phyloP scores from a whole-genome alignment of 257 asterid genomes.

The Capsicum chinense region DNA sequence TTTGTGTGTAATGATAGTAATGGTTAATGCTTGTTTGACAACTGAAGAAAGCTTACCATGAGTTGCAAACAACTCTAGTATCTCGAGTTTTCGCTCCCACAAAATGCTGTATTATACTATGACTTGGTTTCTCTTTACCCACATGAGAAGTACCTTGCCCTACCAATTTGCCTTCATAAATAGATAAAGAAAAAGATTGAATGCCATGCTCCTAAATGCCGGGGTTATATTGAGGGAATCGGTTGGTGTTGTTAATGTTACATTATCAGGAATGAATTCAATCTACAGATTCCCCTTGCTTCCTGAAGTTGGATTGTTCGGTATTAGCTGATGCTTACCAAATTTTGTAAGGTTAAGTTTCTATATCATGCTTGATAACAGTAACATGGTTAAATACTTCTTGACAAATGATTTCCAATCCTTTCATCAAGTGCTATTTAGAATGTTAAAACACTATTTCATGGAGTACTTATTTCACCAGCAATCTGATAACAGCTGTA shows the following conservation, averaged over 20 bases:
- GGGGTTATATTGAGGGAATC: background rate
- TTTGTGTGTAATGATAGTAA: background rate
- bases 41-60: background rate
- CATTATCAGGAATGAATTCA: background rate
- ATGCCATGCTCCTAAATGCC: background rate
- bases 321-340: slow-evolving; percentile 2
- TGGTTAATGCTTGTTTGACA: slow-evolving; percentile 11
- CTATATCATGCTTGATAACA: slow-evolving; percentile 4
- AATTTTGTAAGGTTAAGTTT: slow-evolving; percentile 16
- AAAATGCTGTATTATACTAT: background rate
- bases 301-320: background rate
- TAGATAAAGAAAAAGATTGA: background rate
- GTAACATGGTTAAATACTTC: background rate
- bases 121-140: slow-evolving; percentile 19
- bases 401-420: background rate
- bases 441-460: background rate
- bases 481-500: background rate
- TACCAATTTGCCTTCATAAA: background rate
- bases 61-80: background rate
- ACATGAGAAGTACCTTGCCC: slow-evolving; percentile 9
- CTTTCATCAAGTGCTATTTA: slow-evolving; percentile 9
- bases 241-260: background rate
- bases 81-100: background rate
- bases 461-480: slow-evolving; percentile 18
- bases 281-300: slow-evolving; percentile 3